Conservation (phyloP, 2,329 filamentous ascomycete species). For the Paecilomyces formosus region DNA sequence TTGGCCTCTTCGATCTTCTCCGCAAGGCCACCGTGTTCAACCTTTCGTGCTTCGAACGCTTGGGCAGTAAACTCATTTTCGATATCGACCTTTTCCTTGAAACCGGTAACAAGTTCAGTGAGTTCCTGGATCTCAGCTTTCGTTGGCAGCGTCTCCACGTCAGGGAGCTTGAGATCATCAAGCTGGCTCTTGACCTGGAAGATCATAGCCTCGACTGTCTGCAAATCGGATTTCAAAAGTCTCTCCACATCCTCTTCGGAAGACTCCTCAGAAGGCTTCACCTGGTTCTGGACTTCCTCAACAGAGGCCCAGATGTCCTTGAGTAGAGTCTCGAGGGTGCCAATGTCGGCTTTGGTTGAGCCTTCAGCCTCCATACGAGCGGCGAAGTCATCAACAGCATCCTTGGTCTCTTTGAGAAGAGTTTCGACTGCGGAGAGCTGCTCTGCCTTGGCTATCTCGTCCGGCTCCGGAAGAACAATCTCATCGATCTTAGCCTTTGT, state of each 20-base stretch:
- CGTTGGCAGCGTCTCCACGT: conserved; percentile 62
- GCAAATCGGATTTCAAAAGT: conserved; percentile 73
- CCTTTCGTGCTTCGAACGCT: conserved; percentile 74
- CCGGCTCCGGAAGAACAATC: conserved; percentile 55
- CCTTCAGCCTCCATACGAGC: conserved; percentile 60
- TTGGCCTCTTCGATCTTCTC: conserved; percentile 76
- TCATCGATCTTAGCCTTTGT: conserved; percentile 85
- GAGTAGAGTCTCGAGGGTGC: conserved; percentile 67
- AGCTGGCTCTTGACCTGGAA: conserved; percentile 78
- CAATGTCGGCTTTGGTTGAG: conserved; percentile 71
- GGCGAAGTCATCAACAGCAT: conserved; percentile 59
- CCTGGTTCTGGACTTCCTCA: conserved; percentile 56
- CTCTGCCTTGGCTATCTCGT: conserved; percentile 59
- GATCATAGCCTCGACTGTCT: conserved; percentile 71
- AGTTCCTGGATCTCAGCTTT: conserved; percentile 69
- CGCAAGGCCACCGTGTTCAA: conserved; percentile 70
- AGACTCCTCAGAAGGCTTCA: conserved; percentile 40
- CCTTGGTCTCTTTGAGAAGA: conserved; percentile 67
- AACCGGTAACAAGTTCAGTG: conserved; percentile 63
- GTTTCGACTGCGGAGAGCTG: conserved; percentile 57
- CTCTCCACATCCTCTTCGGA: conserved; percentile 49
- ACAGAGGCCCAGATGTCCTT: conserved; percentile 68
- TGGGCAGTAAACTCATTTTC: conserved; percentile 69
- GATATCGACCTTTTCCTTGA: conserved; percentile 54
- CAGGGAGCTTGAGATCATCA: conserved; percentile 63